phyloP scores from a whole-genome alignment of 805 yeast genomes.

The Candida michaelii region DNA sequence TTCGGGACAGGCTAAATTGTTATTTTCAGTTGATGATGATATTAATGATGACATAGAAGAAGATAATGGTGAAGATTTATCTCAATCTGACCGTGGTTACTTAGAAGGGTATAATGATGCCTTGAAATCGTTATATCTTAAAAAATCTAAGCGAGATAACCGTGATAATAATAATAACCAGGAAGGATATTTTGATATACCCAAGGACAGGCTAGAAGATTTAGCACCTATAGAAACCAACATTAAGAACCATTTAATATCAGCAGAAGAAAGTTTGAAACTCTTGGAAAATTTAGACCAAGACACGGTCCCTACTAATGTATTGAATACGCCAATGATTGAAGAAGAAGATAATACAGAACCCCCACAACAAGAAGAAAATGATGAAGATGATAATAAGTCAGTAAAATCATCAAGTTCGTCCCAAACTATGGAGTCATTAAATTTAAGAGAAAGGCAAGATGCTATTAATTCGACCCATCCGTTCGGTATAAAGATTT shows the following conservation, averaged over 20 bases:
- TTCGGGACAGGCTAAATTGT: constrained; percentile 26
- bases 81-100: constrained; percentile 39
- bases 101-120: constrained; percentile 77
- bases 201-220: constrained; percentile 15
- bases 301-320: constrained; percentile 13
- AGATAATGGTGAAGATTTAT: constrained; percentile 49
- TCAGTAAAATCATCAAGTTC: constrained; percentile 30
- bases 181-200: constrained; percentile 4
- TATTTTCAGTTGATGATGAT: constrained; percentile 83
- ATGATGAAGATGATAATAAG: constrained; percentile 19
- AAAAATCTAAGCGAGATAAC: constrained; percentile 16
- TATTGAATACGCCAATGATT: constrained; percentile 13
- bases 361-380: constrained; percentile 25
- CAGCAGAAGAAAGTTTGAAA: constrained; percentile 24
- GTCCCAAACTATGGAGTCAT: constrained; percentile 67
- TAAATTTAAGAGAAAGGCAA: constrained; percentile 88
- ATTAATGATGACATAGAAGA: constrained; percentile 57
- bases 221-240: constrained; percentile 9
- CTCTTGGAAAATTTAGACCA: constrained; percentile 16
- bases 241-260: constrained; percentile 17
- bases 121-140: constrained; percentile 39
- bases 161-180: constrained; percentile 1
- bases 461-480: constrained; percentile 95
- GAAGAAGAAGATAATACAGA: constrained; percentile 13
- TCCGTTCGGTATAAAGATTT: constrained; percentile 96